Base-by-base conservation (phyloP, 2,329 filamentous ascomycete species). In the Calonectria pseudoturangicola region DNA sequence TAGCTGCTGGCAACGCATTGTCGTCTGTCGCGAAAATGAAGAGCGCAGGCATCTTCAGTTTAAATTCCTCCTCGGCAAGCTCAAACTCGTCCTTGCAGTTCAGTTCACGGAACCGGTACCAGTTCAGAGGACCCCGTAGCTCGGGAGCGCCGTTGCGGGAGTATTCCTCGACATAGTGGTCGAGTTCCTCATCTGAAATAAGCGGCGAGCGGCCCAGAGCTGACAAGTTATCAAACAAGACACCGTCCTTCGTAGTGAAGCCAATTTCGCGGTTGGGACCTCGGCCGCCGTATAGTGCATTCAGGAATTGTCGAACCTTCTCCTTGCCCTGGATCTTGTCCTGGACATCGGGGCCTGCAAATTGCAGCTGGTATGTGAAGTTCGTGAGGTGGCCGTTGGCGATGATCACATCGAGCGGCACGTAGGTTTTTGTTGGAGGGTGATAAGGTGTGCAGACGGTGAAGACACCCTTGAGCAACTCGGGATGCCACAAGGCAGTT, bases 311-410 rank as follows among this genome's bases (percentile, higher is more conserved):
- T 62, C 91, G 88, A 66, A 98, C 89, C 69, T 90, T 89, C 62
- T 90, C 89, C 79, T 89, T 87, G 39, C 90, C 90, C 28, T 88
- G 87, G 60, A 92, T 85, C 16, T 82, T 82, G 65, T 84, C 83
- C 80, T 96, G 91, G 10, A 95, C 85, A 18, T 93, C 91, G 0
- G 91, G 91, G 25, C 92, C 92, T 1, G 88, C 89, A 65, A 98
- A 90, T 76, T 98, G 95, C 56, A 97, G 82, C 87, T 98, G 96
- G 84, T 99, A 99, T 16, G 85, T 88, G 81, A 97, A 96, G 79
- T 94, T 93, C 51, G 92, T 92, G 48, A 94, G 78, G 25, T 82
- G 79, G 68, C 87, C 80, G 76, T 82, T 85, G 51, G 86, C 86
- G 54, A 93, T 90, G 33, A 94, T 74, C n/a, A 89, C 84, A 79